A percentile compares a stretch with the other conserved stretches of the same genome.
Conservation (phyloP, 805 yeast genomes). For the Citeromyces matritensis region DNA sequence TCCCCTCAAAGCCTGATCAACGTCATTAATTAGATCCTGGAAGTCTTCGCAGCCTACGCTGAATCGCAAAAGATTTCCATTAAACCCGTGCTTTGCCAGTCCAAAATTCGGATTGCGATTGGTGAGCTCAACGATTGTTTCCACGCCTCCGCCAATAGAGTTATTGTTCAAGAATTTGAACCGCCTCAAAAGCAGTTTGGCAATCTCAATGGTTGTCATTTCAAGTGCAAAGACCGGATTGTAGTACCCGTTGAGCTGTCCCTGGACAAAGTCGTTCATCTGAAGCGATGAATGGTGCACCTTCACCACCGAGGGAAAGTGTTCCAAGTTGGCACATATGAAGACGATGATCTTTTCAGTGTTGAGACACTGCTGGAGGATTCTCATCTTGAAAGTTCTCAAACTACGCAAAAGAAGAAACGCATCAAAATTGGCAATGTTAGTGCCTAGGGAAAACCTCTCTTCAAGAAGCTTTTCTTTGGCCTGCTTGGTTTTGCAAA, state of each 20-base stretch:
- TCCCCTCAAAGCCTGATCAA: constrained; percentile 17
- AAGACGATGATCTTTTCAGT: constrained; percentile 25
- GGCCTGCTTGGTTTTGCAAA: constrained; percentile 19
- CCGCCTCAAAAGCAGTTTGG: constrained; percentile 23
- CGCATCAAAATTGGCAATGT: constrained; percentile 34
- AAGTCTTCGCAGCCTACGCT: constrained; percentile 40
- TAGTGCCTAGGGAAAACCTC: constrained; percentile 30
- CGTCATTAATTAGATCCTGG: constrained; percentile 32
- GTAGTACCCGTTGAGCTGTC: constrained; percentile 24
- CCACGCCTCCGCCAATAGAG: constrained; percentile 20
- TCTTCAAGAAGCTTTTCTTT: constrained; percentile 20
- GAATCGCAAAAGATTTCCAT: constrained; percentile 21
- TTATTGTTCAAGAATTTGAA: constrained; percentile 36
- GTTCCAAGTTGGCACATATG: constrained; percentile 16
- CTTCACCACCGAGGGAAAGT: constrained; percentile 16
- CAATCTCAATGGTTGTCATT: constrained; percentile 17
- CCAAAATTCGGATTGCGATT: constrained; percentile 10
- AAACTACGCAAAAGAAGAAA: constrained; percentile 30
- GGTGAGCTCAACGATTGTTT: constrained; percentile 34
- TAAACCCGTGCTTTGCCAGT: not conserved
- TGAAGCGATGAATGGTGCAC: constrained; percentile 31
- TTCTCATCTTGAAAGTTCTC: constrained; percentile 34
- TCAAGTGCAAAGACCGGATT: constrained; percentile 34
- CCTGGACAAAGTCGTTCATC: constrained; percentile 14
- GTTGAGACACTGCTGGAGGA: constrained; percentile 26